A percentile compares a stretch with the other conserved stretches of the same genome.
These are phyloP conservation scores for Trametes coccinea DNA, from an alignment of 768 basidiomycete genomes.

Conservation along the genomic window DNA sequence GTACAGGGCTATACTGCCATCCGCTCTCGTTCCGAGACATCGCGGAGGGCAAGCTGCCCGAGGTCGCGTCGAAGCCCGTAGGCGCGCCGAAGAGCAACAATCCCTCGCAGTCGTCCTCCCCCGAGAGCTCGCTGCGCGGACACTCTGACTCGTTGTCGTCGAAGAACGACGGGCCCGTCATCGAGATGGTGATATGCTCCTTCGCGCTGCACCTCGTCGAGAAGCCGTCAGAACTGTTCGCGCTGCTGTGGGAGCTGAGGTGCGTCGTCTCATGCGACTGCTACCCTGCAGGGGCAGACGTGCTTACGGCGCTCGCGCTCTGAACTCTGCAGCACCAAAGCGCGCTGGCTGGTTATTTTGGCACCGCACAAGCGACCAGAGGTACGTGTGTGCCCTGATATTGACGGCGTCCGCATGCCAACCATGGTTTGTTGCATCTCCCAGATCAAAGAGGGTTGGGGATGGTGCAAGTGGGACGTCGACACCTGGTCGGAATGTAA, in stretches of 20 bases:
- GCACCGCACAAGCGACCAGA: slow-evolving; percentile 80
- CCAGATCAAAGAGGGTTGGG: slow-evolving; percentile 68
- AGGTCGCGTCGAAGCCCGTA: slow-evolving; percentile 18
- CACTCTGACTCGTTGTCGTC: neutral
- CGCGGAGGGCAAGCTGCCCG: slow-evolving; percentile 55
- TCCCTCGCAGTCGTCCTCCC: slow-evolving; percentile 3
- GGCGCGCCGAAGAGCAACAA: slow-evolving; percentile 18
- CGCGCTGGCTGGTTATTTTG: slow-evolving; percentile 64
- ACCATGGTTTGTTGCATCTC: neutral
- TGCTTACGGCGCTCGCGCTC: neutral
- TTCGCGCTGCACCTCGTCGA: slow-evolving; percentile 74
- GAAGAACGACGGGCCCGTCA: slow-evolving; percentile 4
- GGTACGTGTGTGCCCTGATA: slow-evolving; percentile 35
- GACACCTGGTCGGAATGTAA: slow-evolving; percentile 45
- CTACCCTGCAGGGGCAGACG: neutral
- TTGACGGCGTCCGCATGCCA: neutral
- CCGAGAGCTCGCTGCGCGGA: slow-evolving; percentile 10
- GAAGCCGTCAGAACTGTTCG: slow-evolving; percentile 59
- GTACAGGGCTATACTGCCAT: slow-evolving; percentile 56
- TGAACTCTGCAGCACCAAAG: slow-evolving; percentile 45
- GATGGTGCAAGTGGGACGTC: slow-evolving; percentile 63
- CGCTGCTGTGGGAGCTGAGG: slow-evolving; percentile 62
- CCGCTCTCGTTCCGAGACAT: slow-evolving; percentile 64
- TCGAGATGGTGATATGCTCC: slow-evolving; percentile 71
- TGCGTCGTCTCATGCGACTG: neutral